Conservation (phyloP, 225 moss, liverwort and hornwort genomes). For the Pleurozium schreberi region DNA sequence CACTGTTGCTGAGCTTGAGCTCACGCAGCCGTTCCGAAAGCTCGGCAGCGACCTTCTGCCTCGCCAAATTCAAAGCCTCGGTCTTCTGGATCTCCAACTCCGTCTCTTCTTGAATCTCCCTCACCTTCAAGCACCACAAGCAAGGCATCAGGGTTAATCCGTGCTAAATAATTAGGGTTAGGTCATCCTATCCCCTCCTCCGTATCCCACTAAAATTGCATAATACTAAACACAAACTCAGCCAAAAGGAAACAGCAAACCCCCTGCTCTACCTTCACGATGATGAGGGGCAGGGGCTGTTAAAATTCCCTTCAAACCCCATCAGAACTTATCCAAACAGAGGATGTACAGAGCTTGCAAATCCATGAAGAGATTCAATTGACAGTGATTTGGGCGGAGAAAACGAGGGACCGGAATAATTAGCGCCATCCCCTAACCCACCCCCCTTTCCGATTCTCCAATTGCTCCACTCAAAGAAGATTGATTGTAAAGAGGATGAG, state of each 20-base stretch:
- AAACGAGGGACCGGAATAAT: background rate
- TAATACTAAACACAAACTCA: background rate
- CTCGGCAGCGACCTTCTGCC: slow-evolving; percentile 51
- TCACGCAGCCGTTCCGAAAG: slow-evolving; percentile 41
- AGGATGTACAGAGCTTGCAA: background rate
- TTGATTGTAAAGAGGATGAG: background rate
- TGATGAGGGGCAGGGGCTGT: background rate
- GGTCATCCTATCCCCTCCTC: background rate
- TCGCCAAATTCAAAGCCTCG: slow-evolving; percentile 13
- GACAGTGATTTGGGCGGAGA: background rate
- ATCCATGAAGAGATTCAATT: background rate
- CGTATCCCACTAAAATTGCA: background rate
- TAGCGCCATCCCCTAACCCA: background rate
- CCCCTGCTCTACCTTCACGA: background rate
- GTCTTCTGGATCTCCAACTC: slow-evolving; percentile 27
- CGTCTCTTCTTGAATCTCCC: slow-evolving; percentile 52
- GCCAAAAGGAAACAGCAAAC: background rate
- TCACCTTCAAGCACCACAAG: slow-evolving; percentile 34
- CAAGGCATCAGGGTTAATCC: background rate
- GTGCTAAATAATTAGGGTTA: background rate
- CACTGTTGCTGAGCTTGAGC: slow-evolving; percentile 31
- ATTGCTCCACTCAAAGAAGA: background rate
- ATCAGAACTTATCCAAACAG: background rate
- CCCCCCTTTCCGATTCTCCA: background rate
- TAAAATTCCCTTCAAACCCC: background rate